These are phyloP conservation scores for Solanum rostratum DNA, from an alignment of 257 asterid genomes.

Conservation along the genomic window DNA sequence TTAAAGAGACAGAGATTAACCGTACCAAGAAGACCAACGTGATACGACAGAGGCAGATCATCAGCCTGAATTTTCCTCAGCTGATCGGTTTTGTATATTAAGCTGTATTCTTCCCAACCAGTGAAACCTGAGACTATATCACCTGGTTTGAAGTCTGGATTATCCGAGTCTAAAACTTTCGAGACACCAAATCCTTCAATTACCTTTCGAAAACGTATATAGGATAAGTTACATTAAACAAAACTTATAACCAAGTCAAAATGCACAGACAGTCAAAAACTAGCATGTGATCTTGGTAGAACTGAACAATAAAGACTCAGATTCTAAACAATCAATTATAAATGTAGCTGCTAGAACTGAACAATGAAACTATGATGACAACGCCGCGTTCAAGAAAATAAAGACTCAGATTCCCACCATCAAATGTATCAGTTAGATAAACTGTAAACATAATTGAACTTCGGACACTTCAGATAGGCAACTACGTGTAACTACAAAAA, in stretches of 20 bases:
- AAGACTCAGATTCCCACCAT: not conserved
- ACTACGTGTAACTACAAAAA: not conserved
- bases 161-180: constrained; percentile 59
- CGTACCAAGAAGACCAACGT: constrained; percentile 77
- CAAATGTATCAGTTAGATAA: not conserved
- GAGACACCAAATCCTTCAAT: constrained; percentile 84
- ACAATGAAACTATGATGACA: not conserved
- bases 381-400: not conserved
- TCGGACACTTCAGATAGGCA: not conserved
- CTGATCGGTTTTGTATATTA: constrained; percentile 38
- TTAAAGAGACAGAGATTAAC: not conserved
- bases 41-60: constrained; percentile 58
- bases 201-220: constrained; percentile 22
- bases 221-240: not conserved
- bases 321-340: too few species aligned
- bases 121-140: constrained; percentile 74
- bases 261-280: not conserved
- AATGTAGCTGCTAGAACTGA: not conserved
- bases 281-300: not conserved
- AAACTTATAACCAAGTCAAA: not conserved
- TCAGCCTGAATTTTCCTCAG: constrained; percentile 49
- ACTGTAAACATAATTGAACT: not conserved
- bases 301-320: too few species aligned
- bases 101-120: constrained; percentile 92
- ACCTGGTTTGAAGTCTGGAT: constrained; percentile 57